Evolutionary conservation across 257 asterid genomes (phyloP), one percentile per base, ranked within the genome.

Genomic region (Nicotiana tomentosiformis): DNA sequence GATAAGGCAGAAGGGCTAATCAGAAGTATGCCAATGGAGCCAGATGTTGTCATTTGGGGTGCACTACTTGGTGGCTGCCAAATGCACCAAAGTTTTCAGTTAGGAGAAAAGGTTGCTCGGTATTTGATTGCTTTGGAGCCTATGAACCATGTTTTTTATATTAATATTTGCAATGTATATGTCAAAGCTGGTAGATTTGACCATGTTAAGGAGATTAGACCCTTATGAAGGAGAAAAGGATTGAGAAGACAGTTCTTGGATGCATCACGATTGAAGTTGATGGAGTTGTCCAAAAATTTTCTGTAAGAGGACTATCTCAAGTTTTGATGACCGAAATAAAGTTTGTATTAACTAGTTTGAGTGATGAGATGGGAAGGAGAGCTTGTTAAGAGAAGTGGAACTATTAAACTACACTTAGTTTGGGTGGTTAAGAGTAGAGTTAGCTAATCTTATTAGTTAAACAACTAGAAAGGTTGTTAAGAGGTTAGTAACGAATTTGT

Each of bases 21-120:
- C 33, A 70, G 78, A 23, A 83, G 85, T 68, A 93, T 94, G 97
- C 92, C 95, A 7, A 86, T 90, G 93, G 84, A 86, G 84, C 94
- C 97, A 7, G 95, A 94, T 84, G 91, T 87, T 82, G 93, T 68
- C 58, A 95, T 93, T 55, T 94, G 95, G 97, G 95, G 98, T 58
- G 97, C 98, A 72, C 83, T 94, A 30, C 93, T 94, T 6, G 97
- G 96, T 67, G 96, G 94, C 14, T 94, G 98, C 83, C 96, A 91
- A 86, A 82, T 91, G 88, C 95, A 94, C 56, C 91, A 88, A 68
- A 89, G 90, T 81, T 87, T 93, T 30, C 68, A 81, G 53, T 82
- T 93, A 60, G 98, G 97, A 79, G 97, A 91, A 82, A 90, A 79
- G 61, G 88, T 94, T 11, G 93, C 95, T 8, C 83, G 77, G 77